These are phyloP conservation scores for Cicer judaicum DNA, from an alignment of 306 rosid species.

Conservation along the genomic window DNA sequence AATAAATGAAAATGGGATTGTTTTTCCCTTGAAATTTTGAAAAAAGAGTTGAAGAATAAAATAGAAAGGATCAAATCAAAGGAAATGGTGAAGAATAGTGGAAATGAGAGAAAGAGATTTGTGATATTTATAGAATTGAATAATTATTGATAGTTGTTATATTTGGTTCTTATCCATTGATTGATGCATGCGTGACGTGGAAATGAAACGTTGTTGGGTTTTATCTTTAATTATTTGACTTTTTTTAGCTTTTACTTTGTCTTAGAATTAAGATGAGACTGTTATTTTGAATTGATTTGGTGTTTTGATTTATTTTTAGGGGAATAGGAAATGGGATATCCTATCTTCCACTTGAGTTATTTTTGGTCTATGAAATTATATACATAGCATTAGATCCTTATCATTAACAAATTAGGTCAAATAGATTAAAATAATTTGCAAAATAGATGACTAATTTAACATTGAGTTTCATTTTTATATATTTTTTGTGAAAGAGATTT, in stretches of 20 bases:
- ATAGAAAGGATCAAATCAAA: constrained; percentile 20
- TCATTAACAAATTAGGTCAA: too few species aligned
- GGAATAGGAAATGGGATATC: neutral
- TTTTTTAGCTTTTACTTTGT: constrained; percentile 21
- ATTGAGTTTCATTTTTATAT: too few species aligned
- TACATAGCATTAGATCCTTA: too few species aligned
- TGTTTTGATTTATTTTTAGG: neutral
- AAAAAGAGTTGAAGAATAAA: neutral
- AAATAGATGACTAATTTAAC: too few species aligned
- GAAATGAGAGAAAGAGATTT: neutral
- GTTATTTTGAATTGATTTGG: constrained; percentile 2
- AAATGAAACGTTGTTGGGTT: neutral
- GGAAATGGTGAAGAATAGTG: neutral
- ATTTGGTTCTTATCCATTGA: constrained; percentile 62
- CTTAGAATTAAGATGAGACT: constrained; percentile 40
- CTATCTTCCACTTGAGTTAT: too few species aligned
- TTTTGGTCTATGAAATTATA: too few species aligned
- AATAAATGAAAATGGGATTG: constrained; percentile 25
- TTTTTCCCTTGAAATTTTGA: neutral
- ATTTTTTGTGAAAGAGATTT: too few species aligned
- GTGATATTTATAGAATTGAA: neutral
- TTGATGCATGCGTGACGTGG: constrained; percentile 60
- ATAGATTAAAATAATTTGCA: too few species aligned
- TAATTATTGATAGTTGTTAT: neutral
- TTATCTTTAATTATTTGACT: constrained; percentile 42